Base-by-base conservation (phyloP, 1,284 basidiomycete species). In the Erythrobasidium hasegawianum region DNA sequence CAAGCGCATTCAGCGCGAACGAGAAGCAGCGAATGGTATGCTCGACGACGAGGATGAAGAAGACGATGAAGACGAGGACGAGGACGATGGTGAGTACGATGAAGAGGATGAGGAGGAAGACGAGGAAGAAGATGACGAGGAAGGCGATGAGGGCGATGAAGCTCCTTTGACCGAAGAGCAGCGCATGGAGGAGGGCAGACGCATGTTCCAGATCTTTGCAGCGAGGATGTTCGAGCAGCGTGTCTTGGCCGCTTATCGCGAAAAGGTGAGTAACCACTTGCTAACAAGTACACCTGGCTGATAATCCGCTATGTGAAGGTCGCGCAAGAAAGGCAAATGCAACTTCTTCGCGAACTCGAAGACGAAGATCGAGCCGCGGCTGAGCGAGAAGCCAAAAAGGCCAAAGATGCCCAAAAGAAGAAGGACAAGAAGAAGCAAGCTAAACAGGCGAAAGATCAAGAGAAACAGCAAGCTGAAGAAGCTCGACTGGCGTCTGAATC, bases 191-290 rank as follows among this genome's bases (percentile, higher is more conserved):
- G 95, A 98, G 80, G 95, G 95, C 73, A 91, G 94, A 78, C 86
- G 91, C 61, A 98, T 98, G 95, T 98, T 98, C 81, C 93, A 93
- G 72, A 97, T 98, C 79, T 98, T 97, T 77, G 95, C 95, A n/a
- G 95, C 95, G 43, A 86, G 96, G 64, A 96, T 97, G 92, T 97
- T 98, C 77, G 95, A 98, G 80, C 93, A 97, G 79, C 86, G 95
- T 26, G 95, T 97, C 43, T 84, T 97, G 60, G 87, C 91, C 72
- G 89, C 91, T 4, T 95, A 92, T 76, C 86, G 90, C 61, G 92
- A 94, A 79, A 86, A 87, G 73, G 73, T 75, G 47, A 16, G 68
- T n/a, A 1, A 8, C n/a, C 41, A 3, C 27, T 18, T 27, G 57
- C 52, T 1, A 7, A 10, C 8, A 27, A 0, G 29, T 14, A 26